These are phyloP conservation scores for Cryptococcus hybrid DNA, from an alignment of 1,284 basidiomycete genomes.

Conservation along the genomic window DNA sequence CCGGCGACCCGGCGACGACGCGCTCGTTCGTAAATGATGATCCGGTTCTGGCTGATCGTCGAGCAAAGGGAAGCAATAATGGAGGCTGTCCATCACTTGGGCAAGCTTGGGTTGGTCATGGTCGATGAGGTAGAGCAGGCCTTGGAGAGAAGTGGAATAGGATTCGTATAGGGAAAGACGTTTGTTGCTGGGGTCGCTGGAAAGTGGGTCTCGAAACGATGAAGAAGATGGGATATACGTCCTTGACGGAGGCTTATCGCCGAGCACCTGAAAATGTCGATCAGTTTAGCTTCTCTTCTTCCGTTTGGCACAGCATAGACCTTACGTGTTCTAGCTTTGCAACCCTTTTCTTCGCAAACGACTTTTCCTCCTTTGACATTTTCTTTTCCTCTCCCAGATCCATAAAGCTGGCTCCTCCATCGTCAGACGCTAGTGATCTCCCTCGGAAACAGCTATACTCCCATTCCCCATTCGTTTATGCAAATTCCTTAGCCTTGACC, in stretches of 20 bases:
- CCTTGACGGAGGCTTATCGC: no score
- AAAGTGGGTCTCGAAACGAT: no score
- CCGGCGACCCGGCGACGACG: no score
- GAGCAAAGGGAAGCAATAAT: no score
- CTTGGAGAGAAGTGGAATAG: conserved; percentile 21
- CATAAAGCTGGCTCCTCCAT: conserved; percentile 16
- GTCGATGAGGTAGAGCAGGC: conserved; percentile 32
- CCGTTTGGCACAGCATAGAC: neutral
- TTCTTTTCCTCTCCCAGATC: conserved; percentile 12
- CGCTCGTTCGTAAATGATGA: no score
- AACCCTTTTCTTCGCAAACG: conserved; percentile 12
- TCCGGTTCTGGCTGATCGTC: no score
- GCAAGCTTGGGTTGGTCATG: conserved; percentile 27
- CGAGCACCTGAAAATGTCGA: no score
- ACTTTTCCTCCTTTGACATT: conserved; percentile 21
- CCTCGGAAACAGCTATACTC: neutral
- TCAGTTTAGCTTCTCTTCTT: no score
- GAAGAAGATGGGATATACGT: no score
- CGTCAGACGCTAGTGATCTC: neutral
- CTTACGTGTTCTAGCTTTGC: no score
- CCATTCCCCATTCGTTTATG: neutral
- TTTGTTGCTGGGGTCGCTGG: neutral
- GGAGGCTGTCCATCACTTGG: conserved; percentile 29
- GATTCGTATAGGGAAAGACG: neutral
- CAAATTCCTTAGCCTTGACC: conserved; percentile 2